phyloP scores from a whole-genome alignment of 345 rosid species.

The Mercurialis annua region DNA sequence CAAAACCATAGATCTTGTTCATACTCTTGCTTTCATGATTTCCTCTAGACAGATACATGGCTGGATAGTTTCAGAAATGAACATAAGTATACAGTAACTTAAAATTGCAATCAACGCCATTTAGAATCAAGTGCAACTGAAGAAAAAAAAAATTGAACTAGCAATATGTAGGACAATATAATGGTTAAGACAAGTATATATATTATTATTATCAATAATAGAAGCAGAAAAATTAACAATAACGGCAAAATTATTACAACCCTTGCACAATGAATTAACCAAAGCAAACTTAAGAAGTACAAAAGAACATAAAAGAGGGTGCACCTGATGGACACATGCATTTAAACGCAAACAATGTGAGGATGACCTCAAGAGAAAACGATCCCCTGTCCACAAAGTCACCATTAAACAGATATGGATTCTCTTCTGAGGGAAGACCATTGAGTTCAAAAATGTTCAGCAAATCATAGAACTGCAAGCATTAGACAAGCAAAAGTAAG shows the following conservation, averaged over 20 bases:
- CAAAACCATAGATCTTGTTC: conserved; percentile 99
- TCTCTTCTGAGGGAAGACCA: conserved; percentile 95
- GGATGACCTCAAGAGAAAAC: conserved; percentile 89
- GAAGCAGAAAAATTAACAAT: neutral
- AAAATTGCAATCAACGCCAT: neutral
- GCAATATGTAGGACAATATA: neutral
- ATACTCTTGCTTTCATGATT: conserved; percentile 99
- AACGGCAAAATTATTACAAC: neutral
- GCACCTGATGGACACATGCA: conserved; percentile 94
- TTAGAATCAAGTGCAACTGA: neutral
- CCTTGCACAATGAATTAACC: neutral
- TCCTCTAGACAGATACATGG: conserved; percentile 88
- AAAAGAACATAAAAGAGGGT: conserved; percentile 7
- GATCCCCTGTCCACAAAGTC: conserved; percentile 99
- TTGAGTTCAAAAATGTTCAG: conserved; percentile 90
- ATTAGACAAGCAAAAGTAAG: conserved; percentile 10
- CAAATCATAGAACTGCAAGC: conserved; percentile 90
- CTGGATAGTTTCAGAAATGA: conserved; percentile 43
- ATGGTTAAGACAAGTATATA: neutral
- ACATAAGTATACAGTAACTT: conserved; percentile 12
- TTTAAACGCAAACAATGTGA: conserved; percentile 88
- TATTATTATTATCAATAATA: neutral
- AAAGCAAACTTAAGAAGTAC: neutral
- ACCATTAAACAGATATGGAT: conserved; percentile 93
- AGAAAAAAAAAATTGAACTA: neutral